Percentiles rank a stretch among this genome's conserved stretches.
Conservation (phyloP, 2,329 filamentous ascomycete species). For the Incumbomyces delicatus region DNA sequence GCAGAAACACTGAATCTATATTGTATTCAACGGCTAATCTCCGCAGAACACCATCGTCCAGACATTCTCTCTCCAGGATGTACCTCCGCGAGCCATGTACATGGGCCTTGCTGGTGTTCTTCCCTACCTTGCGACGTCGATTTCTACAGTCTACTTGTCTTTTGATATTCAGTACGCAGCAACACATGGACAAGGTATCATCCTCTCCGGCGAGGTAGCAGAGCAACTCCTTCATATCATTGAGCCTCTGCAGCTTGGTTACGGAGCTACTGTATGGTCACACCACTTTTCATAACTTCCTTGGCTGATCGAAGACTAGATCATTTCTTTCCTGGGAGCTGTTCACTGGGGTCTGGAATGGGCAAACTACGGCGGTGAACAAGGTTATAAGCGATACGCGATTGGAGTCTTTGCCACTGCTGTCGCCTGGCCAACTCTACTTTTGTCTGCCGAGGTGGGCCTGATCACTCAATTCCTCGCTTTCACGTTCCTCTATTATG, state of each 20-base stretch:
- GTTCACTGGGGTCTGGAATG: constrained; percentile 92
- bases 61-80: constrained; percentile 54
- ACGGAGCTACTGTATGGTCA: constrained; percentile 65
- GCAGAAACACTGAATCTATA: constrained; percentile 20
- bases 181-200: constrained; percentile 48
- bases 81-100: constrained; percentile 58
- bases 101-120: constrained; percentile 69
- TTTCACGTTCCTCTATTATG: constrained; percentile 79
- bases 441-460: constrained; percentile 75
- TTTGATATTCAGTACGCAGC: constrained; percentile 69
- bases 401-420: constrained; percentile 70
- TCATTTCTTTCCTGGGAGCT: constrained; percentile 87
- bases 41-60: constrained; percentile 55
- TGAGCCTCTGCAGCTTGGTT: constrained; percentile 82
- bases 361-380: constrained; percentile 55
- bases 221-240: constrained; percentile 62
- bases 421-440: constrained; percentile 79
- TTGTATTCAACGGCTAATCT: not conserved
- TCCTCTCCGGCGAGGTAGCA: constrained; percentile 63
- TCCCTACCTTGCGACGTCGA: constrained; percentile 75
- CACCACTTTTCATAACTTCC: constrained; percentile 3
- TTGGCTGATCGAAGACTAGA: constrained; percentile 36
- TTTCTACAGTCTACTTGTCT: constrained; percentile 70
- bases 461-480: constrained; percentile 76
- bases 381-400: constrained; percentile 72